These are phyloP conservation scores for Gnaphalium uliginosum DNA, from an alignment of 129 eudicot species.

Conservation along the genomic window DNA sequence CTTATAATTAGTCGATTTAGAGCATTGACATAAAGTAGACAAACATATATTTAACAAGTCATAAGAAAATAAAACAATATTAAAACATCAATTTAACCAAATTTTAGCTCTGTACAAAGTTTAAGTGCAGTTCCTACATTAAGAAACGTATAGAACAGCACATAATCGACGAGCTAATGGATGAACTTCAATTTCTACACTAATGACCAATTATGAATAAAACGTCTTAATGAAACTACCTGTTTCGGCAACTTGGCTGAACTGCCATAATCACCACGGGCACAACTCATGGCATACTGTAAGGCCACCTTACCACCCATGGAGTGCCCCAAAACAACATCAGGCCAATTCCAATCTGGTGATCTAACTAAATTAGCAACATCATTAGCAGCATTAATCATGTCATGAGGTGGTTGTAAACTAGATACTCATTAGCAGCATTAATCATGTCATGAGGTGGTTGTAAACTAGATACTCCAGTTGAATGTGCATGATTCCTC, in stretches of 20 bases:
- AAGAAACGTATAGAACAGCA: no score
- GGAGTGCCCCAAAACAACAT: constrained; percentile 86
- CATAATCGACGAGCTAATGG: no score
- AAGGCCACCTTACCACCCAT: constrained; percentile 91
- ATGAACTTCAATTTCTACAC: no score
- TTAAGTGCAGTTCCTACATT: no score
- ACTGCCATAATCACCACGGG: constrained; percentile 67
- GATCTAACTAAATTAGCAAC: constrained; percentile 63
- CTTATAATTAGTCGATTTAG: no score
- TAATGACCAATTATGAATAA: no score
- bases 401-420: constrained; percentile 63
- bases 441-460: constrained; percentile 72
- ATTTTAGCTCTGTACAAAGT: no score
- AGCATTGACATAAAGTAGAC: no score
- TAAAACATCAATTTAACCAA: no score
- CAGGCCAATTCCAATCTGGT: constrained; percentile 81
- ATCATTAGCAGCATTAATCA: constrained; percentile 75
- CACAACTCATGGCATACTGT: constrained; percentile 72
- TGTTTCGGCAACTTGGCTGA: constrained; percentile 67
- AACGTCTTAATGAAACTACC: constrained; percentile 33
- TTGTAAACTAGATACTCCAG: constrained; percentile 49
- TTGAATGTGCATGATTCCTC: constrained; percentile 90
- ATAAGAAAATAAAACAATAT: no score
- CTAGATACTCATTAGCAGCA: constrained; percentile 59
- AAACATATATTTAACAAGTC: no score